Conservation (phyloP, 2,329 filamentous ascomycete genomes). For the Fusarium pseudocircinatum region DNA sequence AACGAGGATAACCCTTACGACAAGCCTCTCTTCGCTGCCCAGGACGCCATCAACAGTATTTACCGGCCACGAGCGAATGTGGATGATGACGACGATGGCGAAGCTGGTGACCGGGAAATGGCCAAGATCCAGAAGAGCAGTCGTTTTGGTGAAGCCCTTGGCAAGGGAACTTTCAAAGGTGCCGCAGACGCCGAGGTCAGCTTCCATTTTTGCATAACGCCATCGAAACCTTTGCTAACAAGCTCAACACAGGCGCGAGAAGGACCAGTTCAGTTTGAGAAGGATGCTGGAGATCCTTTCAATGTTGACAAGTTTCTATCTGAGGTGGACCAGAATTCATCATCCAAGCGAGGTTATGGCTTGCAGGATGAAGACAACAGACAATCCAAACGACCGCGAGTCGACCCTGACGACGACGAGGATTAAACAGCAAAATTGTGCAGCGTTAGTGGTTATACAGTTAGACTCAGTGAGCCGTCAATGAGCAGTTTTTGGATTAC, state of each 20-base stretch:
- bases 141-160: constrained; percentile 86
- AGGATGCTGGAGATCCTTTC: constrained; percentile 85
- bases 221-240: constrained; percentile 44
- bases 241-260: constrained; percentile 69
- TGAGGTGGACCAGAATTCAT: constrained; percentile 73
- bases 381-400: constrained; percentile 76
- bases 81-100: constrained; percentile 81
- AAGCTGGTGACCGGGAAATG: constrained; percentile 83
- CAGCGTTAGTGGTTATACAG: constrained; percentile 31
- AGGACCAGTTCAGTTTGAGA: constrained; percentile 96
- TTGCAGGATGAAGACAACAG: constrained; percentile 72
- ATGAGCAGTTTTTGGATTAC: constrained; percentile 22
- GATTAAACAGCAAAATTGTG: constrained; percentile 26
- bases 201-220: constrained; percentile 13
- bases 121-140: constrained; percentile 86
- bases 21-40: constrained; percentile 94
- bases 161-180: constrained; percentile 91
- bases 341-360: constrained; percentile 79
- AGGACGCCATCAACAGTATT: constrained; percentile 93
- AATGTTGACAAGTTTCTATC: constrained; percentile 94
- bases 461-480: constrained; percentile 39
- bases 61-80: constrained; percentile 83
- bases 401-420: constrained; percentile 69
- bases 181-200: constrained; percentile 81
- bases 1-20: constrained; percentile 99